Evolutionary conservation across 2,329 filamentous ascomycete species (phyloP).

Genomic region (Ceratocystiopsis minuta): DNA sequence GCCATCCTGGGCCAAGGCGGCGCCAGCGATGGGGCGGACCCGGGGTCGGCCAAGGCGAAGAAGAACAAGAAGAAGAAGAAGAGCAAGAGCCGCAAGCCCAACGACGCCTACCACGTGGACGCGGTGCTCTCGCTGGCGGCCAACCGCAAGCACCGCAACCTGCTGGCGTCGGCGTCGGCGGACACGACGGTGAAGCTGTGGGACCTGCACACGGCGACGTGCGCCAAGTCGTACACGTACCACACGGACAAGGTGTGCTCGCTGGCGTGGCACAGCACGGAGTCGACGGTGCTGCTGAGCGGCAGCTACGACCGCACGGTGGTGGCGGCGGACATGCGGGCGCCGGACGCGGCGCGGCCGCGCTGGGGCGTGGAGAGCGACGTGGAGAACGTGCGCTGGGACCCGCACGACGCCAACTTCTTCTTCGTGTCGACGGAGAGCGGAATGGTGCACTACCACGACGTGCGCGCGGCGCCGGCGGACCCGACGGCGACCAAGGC

Average conservation of each 20-base stretch:
- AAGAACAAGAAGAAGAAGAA: constrained; percentile 65
- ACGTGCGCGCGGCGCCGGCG: constrained; percentile 58
- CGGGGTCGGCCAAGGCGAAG: constrained; percentile 23
- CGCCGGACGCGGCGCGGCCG: constrained; percentile 62
- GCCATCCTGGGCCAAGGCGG: constrained; percentile 70
- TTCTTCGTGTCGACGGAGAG: constrained; percentile 93
- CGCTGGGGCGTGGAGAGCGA: constrained; percentile 92
- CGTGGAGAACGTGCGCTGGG: constrained; percentile 83
- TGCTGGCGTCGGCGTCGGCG: constrained; percentile 85
- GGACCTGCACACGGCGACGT: constrained; percentile 83
- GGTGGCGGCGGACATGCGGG: constrained; percentile 90
- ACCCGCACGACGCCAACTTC: constrained; percentile 79
- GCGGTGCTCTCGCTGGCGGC: constrained; percentile 79
- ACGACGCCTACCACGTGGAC: constrained; percentile 86
- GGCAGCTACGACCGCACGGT: constrained; percentile 91
- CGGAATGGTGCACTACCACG: constrained; percentile 83
- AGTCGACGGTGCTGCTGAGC: constrained; percentile 76
- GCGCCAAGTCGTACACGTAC: constrained; percentile 87
- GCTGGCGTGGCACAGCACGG: constrained; percentile 75
- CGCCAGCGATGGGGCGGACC: constrained; percentile 15
- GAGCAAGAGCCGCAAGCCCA: constrained; percentile 76
- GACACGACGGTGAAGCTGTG: constrained; percentile 96
- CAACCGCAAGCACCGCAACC: constrained; percentile 83
- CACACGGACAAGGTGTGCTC: constrained; percentile 98
- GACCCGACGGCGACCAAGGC: constrained; percentile 62